Evolutionary conservation across 352 stramenopile genomes (phyloP).

Genomic region (Phytophthora citrophthora): DNA sequence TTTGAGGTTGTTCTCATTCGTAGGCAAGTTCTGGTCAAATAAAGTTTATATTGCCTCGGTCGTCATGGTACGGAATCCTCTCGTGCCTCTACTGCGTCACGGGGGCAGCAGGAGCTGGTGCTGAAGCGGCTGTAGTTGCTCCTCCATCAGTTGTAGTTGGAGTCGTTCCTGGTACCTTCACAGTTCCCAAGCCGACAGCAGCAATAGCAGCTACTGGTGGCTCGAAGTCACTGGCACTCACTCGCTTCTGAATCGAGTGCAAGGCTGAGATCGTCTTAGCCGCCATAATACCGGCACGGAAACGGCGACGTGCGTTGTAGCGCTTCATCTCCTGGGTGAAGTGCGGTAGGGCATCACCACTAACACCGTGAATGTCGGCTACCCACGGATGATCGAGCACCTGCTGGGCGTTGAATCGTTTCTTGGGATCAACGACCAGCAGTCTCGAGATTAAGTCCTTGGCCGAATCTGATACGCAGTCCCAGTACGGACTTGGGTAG

Average conservation of each 20-base stretch:
- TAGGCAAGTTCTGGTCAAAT: too few species aligned
- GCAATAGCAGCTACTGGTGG: conserved; percentile 24
- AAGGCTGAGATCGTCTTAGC: conserved; percentile 73
- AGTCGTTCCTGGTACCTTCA: conserved; percentile 3
- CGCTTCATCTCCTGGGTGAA: conserved; percentile 92
- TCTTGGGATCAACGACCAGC: conserved; percentile 90
- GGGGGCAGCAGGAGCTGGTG: background rate
- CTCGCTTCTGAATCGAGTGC: conserved; percentile 54
- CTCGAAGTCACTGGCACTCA: conserved; percentile 44
- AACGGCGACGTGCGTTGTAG: conserved; percentile 84
- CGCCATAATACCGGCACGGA: conserved; percentile 82
- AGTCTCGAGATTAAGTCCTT: conserved; percentile 94
- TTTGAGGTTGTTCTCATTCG: conserved; percentile 12
- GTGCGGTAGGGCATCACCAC: conserved; percentile 77
- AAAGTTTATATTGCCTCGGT: too few species aligned
- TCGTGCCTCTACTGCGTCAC: conserved; percentile 19
- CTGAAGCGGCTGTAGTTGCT: background rate
- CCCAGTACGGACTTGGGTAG: conserved; percentile 95
- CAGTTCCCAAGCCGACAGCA: conserved; percentile 13
- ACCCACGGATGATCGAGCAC: conserved; percentile 89
- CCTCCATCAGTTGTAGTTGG: conserved; percentile 9
- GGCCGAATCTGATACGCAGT: conserved; percentile 88
- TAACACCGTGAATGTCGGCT: conserved; percentile 76
- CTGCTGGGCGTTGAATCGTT: conserved; percentile 88
- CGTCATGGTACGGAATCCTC: background rate